Base-by-base conservation (phyloP, 495 filamentous ascomycete species). In the Pseudotulostoma volvatum region DNA sequence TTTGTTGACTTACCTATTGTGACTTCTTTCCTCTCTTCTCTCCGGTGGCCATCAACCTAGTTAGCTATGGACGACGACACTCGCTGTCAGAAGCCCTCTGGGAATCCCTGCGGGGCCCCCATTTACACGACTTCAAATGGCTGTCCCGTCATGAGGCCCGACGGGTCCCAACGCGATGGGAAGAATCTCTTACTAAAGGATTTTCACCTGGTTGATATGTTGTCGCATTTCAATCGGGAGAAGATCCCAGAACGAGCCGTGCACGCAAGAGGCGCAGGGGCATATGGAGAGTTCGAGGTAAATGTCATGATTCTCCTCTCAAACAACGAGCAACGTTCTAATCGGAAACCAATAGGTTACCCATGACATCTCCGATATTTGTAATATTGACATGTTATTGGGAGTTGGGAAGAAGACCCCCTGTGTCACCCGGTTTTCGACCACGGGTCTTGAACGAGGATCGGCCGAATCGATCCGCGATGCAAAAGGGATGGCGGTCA, bases 261-360 rank as follows among this genome's bases (percentile, higher is more conserved):
- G 19, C 83, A 90, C 40, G 82, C 81, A 25, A 81, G 83, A 51
- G 83, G 83, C 39, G 76, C 77, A 38, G 81, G 80, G 19, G 83
- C 83, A 36, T 82, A 81, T 48, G 82, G 82, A 36, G 70, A 73
- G 41, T 85, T 83, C 55, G 77, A 76, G 42, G 71, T 28, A n/a
- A n/a, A n/a, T n/a, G n/a, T n/a, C n/a, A n/a, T n/a, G n/a, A n/a
- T n/a, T n/a, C n/a, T n/a, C n/a, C n/a, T n/a, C n/a, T n/a, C n/a
- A n/a, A n/a, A n/a, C n/a, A n/a, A n/a, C n/a, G n/a, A n/a, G n/a
- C n/a, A n/a, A n/a, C n/a, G n/a, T n/a, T n/a, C n/a, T n/a, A n/a
- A n/a, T n/a, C n/a, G n/a, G n/a, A n/a, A n/a, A n/a, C n/a, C n/a
- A n/a, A n/a, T n/a, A n/a, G n/a, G n/a, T n/a, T n/a, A n/a, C n/a